These are phyloP conservation scores for Paecilomyces niveus DNA, from an alignment of 2,329 filamentous ascomycete genomes.

Conservation along the genomic window DNA sequence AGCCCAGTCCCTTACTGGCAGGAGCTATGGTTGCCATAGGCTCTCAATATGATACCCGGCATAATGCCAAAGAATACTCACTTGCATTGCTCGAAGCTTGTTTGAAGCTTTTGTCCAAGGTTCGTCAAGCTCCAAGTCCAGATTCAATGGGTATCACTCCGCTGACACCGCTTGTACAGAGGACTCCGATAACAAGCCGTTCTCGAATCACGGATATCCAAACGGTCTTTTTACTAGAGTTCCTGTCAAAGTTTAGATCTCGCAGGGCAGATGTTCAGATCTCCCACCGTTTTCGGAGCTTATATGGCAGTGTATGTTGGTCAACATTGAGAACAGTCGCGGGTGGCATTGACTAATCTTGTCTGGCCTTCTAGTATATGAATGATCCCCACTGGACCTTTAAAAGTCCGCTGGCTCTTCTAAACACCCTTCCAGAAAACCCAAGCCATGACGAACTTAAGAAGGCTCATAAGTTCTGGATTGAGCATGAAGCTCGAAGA, in stretches of 20 bases:
- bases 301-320: conserved; percentile 26
- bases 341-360: conserved; percentile 2
- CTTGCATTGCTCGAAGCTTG: conserved; percentile 25
- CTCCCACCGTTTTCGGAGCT: conserved; percentile 23
- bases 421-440: conserved; percentile 17
- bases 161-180: conserved; percentile 7
- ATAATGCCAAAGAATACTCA: conserved; percentile 27
- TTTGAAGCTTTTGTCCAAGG: conserved; percentile 21
- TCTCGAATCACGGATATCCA: conserved; percentile 28
- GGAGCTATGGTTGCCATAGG: conserved; percentile 30
- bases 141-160: not conserved
- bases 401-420: conserved; percentile 22
- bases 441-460: conserved; percentile 16
- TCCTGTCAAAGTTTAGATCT: conserved; percentile 25
- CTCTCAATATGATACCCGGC: conserved; percentile 26
- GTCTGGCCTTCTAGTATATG: conserved; percentile 12
- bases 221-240: conserved; percentile 27
- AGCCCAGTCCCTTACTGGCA: conserved; percentile 23
- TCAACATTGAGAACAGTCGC: not conserved
- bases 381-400: conserved; percentile 20
- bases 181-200: conserved; percentile 23
- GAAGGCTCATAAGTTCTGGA: conserved; percentile 26
- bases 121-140: conserved; percentile 1
- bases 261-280: conserved; percentile 24
- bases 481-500: conserved; percentile 26